Evolutionary conservation across 83 land plant genomes (phyloP), one percentile per base, ranked within the genome.

Genomic region (Picea mariana): DNA sequence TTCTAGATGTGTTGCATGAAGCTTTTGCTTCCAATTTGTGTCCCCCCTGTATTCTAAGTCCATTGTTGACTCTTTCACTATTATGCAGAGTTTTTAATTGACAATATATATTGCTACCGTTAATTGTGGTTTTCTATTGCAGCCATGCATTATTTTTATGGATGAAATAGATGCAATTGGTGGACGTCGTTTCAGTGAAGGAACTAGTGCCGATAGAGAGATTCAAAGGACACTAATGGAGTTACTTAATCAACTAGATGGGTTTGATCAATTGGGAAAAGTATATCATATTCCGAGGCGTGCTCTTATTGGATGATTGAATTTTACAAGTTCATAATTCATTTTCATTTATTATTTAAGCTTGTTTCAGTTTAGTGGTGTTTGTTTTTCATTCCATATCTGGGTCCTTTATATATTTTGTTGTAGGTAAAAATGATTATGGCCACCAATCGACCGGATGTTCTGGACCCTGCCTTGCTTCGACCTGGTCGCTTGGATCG

Each of bases 141-240:
- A 97, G 99, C 99, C 99, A 11, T 96, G 99, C 87, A 96, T 96
- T 65, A 93, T 96, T 65, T 96, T 96, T 79, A 95, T 96, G 98
- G 99, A 96, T 89, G 99, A 96, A 85, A 95, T 96, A 80, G 99
- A 96, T 91, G 99, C 99, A 62, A 96, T 96, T 82, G 99, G 99
- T 81, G 99, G 99, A 13, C 93, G 98, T 4, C 92, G 99, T 16
- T 96, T 96, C 59, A 95, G 98, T 88, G 99, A 96, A 83, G 99
- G 99, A 65, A 95, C 96, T 7, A 95, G 99, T 90, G 99, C 98
- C 15, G 99, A 96, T 79, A 89, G 98, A 79, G 99, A 96, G 81
- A 95, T 96, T 65, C 99, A 96, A 62, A 83, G 99, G 75, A 96
- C 99, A 69, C 82, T 96, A 18, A 95, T 96, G 98, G 99, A 96